These are phyloP conservation scores for Daedaleopsis nitida DNA, from an alignment of 768 basidiomycete species.

Conservation along the genomic window DNA sequence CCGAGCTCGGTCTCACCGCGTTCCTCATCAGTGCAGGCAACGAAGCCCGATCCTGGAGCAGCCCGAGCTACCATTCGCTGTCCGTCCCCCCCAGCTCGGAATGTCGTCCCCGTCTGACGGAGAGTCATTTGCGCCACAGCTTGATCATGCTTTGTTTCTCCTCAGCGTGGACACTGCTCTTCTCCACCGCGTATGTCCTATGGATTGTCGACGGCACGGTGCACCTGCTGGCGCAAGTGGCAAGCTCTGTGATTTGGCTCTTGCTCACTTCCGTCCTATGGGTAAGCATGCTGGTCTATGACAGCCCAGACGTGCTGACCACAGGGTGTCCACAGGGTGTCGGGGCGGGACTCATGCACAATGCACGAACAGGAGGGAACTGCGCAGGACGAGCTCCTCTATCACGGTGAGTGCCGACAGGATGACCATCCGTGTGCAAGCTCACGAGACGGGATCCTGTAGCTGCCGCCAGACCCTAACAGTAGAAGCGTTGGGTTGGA, in stretches of 20 bases:
- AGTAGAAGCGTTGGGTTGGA: conserved; percentile 76
- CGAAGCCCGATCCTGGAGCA: conserved; percentile 61
- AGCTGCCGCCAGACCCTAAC: conserved; percentile 76
- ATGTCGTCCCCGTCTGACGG: conserved; percentile 15
- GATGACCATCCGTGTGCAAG: not conserved
- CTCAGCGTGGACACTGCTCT: conserved; percentile 67
- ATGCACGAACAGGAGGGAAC: conserved; percentile 58
- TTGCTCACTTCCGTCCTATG: conserved; percentile 64
- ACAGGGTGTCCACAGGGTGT: conserved; percentile 53
- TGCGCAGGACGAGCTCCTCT: conserved; percentile 56
- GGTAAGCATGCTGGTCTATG: conserved; percentile 44
- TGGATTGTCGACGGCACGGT: conserved; percentile 70
- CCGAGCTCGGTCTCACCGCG: conserved; percentile 74
- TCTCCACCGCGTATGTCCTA: conserved; percentile 67
- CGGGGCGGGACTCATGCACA: conserved; percentile 68
- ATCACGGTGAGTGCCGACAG: conserved; percentile 45
- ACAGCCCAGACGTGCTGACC: not conserved
- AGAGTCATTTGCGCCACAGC: conserved; percentile 51
- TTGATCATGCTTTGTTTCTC: conserved; percentile 32
- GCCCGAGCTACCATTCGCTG: conserved; percentile 64
- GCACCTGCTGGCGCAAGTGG: conserved; percentile 73
- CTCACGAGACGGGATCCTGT: conserved; percentile 7
- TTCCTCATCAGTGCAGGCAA: conserved; percentile 74
- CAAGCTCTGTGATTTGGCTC: conserved; percentile 78
- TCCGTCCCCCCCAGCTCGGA: conserved; percentile 35